Conservation (phyloP, 345 rosid genomes). For the Citrus glauca region DNA sequence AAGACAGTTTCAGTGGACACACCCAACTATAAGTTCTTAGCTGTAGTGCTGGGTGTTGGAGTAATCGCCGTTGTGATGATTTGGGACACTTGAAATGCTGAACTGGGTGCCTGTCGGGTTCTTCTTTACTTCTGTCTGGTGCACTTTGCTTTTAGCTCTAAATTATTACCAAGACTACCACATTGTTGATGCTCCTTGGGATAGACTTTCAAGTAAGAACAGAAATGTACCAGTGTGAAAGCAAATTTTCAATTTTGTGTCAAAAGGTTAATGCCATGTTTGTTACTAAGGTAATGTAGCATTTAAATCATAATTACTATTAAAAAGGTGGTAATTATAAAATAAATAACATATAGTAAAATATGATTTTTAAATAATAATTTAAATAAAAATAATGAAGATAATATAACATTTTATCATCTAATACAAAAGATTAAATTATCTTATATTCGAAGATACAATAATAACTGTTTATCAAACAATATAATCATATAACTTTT, state of each 20-base stretch:
- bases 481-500: too few relatives aligned
- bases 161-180: not conserved
- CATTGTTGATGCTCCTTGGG: not conserved
- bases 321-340: fast-evolving
- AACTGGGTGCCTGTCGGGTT: not conserved
- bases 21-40: conserved; percentile 48
- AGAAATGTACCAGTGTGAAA: not conserved
- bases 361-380: too few relatives aligned
- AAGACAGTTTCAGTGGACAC: conserved; percentile 28
- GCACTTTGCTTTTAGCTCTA: not conserved
- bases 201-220: not conserved
- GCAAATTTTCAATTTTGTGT: not conserved
- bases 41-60: conserved; percentile 55
- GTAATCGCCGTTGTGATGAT: conserved; percentile 70
- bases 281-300: too few relatives aligned
- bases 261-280: too few relatives aligned
- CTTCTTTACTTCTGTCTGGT: not conserved
- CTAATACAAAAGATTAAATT: too few relatives aligned
- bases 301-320: too few relatives aligned
- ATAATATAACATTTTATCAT: too few relatives aligned
- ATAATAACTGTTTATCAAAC: fast-evolving
- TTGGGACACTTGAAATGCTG: conserved; percentile 50
- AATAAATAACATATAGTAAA: too few relatives aligned
- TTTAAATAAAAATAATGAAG: too few relatives aligned
- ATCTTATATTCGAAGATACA: too few relatives aligned